These are phyloP conservation scores for Citrus mangshanensis DNA, from an alignment of 345 rosid species.

Conservation along the genomic window DNA sequence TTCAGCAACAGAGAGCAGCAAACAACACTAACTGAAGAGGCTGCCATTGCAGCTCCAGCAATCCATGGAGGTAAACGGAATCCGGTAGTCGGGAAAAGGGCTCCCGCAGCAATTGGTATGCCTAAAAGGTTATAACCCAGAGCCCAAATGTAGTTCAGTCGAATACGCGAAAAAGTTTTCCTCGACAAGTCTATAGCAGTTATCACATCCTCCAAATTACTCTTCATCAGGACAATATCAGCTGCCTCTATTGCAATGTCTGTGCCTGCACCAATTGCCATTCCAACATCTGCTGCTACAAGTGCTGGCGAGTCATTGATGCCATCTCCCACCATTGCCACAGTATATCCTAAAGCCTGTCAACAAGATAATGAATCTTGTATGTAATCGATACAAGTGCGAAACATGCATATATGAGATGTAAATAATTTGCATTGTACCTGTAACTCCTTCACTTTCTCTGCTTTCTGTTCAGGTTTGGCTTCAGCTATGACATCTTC, in stretches of 20 bases:
- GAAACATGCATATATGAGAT: background rate
- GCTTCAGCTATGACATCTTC: slow-evolving; percentile 80
- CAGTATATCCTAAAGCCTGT: slow-evolving; percentile 67
- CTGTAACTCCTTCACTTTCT: slow-evolving; percentile 84
- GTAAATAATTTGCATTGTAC: slow-evolving; percentile 22
- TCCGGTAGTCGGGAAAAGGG: slow-evolving; percentile 57
- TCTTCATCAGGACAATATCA: slow-evolving; percentile 89
- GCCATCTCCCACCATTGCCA: slow-evolving; percentile 98
- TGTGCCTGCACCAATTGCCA: slow-evolving; percentile 97
- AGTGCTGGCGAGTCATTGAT: slow-evolving; percentile 94
- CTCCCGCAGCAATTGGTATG: slow-evolving; percentile 86
- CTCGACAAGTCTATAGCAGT: slow-evolving; percentile 88
- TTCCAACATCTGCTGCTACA: slow-evolving; percentile 91
- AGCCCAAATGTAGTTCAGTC: slow-evolving; percentile 94
- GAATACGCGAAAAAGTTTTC: slow-evolving; percentile 77
- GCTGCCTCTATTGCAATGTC: slow-evolving; percentile 98
- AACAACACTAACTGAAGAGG: slow-evolving; percentile 94
- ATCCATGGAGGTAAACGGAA: slow-evolving; percentile 97
- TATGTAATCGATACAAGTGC: background rate
- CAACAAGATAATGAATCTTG: background rate
- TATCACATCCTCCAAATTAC: slow-evolving; percentile 93
- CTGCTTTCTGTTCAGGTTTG: slow-evolving; percentile 87
- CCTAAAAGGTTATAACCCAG: slow-evolving; percentile 84
- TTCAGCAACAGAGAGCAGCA: slow-evolving; percentile 82
- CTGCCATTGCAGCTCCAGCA: slow-evolving; percentile 99